Evolutionary conservation across 805 yeast species (phyloP).

Genomic region (Huiozyma sinensis): DNA sequence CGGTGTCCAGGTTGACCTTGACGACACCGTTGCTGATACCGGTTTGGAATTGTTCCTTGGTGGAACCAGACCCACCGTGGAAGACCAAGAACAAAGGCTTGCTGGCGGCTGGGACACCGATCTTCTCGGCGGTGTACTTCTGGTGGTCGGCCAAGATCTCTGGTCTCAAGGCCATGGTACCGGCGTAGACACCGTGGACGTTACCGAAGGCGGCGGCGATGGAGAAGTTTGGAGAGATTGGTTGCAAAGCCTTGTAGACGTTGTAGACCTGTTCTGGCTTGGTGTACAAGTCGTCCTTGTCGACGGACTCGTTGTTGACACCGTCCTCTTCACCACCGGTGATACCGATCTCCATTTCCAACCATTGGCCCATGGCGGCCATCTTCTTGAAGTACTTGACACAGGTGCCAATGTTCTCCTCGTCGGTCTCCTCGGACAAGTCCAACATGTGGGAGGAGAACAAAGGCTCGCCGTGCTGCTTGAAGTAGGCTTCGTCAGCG

Average conservation of each 20-base stretch:
- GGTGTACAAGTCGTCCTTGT: conserved; percentile 82
- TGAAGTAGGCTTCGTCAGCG: conserved; percentile 91
- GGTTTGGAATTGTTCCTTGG: conserved; percentile 80
- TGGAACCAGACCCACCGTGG: conserved; percentile 99
- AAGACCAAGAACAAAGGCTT: conserved; percentile 91
- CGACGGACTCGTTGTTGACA: conserved; percentile 94
- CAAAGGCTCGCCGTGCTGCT: conserved; percentile 81
- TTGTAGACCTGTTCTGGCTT: conserved; percentile 88
- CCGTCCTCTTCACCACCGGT: conserved; percentile 99
- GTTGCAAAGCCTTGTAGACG: conserved; percentile 80
- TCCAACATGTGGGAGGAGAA: conserved; percentile 99
- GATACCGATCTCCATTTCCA: conserved; percentile 99
- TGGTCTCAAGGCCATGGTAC: conserved; percentile 91
- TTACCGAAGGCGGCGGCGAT: conserved; percentile 99
- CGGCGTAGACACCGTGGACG: conserved; percentile 99
- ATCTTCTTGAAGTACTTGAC: conserved; percentile 90
- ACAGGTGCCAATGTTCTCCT: conserved; percentile 89
- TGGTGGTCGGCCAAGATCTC: conserved; percentile 94
- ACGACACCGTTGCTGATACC: conserved; percentile 93
- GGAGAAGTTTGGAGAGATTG: conserved; percentile 95
- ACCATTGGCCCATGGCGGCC: conserved; percentile 91
- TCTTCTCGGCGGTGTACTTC: conserved; percentile 65
- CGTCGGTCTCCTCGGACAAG: conserved; percentile 92
- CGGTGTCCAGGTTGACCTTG: conserved; percentile 98
- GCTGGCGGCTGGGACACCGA: conserved; percentile 36